A percentile compares a stretch with the other conserved stretches of the same genome.
phyloP scores from a whole-genome alignment of 2,329 filamentous ascomycete species.

The Colletotrichum truncatum region DNA sequence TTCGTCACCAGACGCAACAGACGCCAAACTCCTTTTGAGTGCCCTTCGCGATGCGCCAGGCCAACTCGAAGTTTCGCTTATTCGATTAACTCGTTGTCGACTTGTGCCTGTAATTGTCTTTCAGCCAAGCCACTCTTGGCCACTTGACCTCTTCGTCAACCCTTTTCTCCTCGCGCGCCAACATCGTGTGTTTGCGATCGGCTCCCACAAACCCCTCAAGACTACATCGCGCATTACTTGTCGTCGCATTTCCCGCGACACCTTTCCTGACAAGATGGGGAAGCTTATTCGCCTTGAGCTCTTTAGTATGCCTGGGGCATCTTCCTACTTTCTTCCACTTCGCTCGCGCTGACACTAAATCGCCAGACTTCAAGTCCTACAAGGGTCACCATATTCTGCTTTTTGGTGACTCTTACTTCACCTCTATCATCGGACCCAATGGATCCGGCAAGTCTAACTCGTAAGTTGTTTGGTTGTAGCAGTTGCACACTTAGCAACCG shows the following conservation, averaged over 20 bases:
- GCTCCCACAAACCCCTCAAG: background rate
- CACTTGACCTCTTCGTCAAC: background rate
- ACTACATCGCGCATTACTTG: background rate
- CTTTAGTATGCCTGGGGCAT: constrained; percentile 72
- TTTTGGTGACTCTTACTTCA: constrained; percentile 98
- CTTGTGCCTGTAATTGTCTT: background rate
- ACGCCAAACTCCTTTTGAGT: background rate
- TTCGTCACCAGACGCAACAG: constrained; percentile 13
- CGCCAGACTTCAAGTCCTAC: constrained; percentile 96
- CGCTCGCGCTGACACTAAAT: constrained; percentile 10
- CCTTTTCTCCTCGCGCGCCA: background rate
- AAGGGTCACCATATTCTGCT: constrained; percentile 94
- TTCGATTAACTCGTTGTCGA: background rate
- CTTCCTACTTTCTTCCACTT: background rate
- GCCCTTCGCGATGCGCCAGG: constrained; percentile 22
- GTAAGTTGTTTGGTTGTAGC: constrained; percentile 56
- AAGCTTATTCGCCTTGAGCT: constrained; percentile 96
- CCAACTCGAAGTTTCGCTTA: background rate
- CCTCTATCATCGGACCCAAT: constrained; percentile 99
- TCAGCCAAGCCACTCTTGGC: background rate
- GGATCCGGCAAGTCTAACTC: constrained; percentile 99
- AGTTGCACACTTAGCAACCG: background rate
- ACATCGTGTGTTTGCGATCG: constrained; percentile 8
- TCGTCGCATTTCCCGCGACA: constrained; percentile 18
- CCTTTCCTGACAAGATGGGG: constrained; percentile 73